Percentiles rank a stretch among this genome's conserved stretches.
Evolutionary conservation across 768 basidiomycete genomes (phyloP).

Genomic region (Suillus subluteus): DNA sequence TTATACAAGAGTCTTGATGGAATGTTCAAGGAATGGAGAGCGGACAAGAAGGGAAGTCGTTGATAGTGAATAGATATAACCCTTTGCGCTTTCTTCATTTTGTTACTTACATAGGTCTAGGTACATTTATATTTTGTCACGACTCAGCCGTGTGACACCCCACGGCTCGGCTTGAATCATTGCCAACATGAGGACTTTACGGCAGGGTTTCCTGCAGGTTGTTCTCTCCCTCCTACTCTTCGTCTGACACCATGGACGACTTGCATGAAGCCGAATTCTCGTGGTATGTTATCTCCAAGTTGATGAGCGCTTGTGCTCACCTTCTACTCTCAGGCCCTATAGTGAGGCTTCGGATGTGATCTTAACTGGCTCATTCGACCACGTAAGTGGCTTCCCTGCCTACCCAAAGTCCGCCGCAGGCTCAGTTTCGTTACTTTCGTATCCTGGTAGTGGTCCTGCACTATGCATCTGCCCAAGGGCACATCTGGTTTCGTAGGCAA

Average conservation of each 20-base stretch:
- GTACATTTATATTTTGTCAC: not conserved
- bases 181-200: conserved; percentile 8
- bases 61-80: conserved; percentile 18
- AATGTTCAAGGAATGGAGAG: conserved; percentile 91
- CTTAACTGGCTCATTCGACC: conserved; percentile 79
- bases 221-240: conserved; percentile 6
- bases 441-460: conserved; percentile 60
- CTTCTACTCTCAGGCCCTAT: conserved; percentile 54
- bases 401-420: conserved; percentile 19
- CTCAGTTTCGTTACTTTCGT: not conserved
- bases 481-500: conserved; percentile 58
- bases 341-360: conserved; percentile 58
- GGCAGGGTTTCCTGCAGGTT: conserved; percentile 6
- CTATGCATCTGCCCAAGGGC: conserved; percentile 55
- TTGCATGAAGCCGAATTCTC: conserved; percentile 55
- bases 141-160: not conserved
- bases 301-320: conserved; percentile 14
- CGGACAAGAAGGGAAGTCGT: conserved; percentile 76
- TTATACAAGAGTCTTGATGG: conserved; percentile 92
- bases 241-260: conserved; percentile 38
- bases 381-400: conserved; percentile 47
- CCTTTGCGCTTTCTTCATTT: conserved; percentile 1
- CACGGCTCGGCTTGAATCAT: not conserved
- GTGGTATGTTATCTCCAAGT: conserved; percentile 45
- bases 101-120: not conserved